Percentiles rank a stretch among this genome's conserved stretches.
phyloP scores from a whole-genome alignment of 1,284 basidiomycete genomes.

The Coriolopsis trogii region DNA sequence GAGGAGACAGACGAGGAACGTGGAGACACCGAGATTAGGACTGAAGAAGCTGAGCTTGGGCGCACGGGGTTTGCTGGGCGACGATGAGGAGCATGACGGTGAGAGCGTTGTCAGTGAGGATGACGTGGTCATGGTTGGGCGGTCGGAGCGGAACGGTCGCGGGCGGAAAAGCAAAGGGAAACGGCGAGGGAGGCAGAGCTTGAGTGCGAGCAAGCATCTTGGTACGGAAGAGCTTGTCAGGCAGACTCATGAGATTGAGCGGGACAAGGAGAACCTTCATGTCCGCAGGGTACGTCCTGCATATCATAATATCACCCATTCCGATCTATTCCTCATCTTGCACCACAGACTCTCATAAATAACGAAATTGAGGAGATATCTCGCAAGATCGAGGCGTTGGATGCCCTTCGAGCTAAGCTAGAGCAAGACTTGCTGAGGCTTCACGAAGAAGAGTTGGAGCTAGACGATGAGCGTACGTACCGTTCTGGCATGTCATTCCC shows the following conservation, averaged over 20 bases:
- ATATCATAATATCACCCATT: conserved; percentile 4
- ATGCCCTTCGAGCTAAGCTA: conserved; percentile 79
- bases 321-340: conserved; percentile 12
- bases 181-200: conserved; percentile 64
- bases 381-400: conserved; percentile 85
- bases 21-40: conserved; percentile 78
- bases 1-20: conserved; percentile 77
- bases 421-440: conserved; percentile 85
- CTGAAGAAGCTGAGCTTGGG: conserved; percentile 79
- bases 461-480: conserved; percentile 88
- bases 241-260: conserved; percentile 82
- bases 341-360: conserved; percentile 71
- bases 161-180: conserved; percentile 51
- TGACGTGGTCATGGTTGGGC: conserved; percentile 61
- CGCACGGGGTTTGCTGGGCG: conserved; percentile 74
- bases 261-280: conserved; percentile 89
- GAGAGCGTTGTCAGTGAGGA: conserved; percentile 69
- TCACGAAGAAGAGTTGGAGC: conserved; percentile 94
- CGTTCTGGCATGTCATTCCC: neutral
- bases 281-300: conserved; percentile 83
- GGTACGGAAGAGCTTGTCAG: conserved; percentile 81
- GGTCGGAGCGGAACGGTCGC: conserved; percentile 35
- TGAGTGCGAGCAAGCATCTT: conserved; percentile 70
- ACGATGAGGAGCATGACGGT: conserved; percentile 61
- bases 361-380: conserved; percentile 88